Evolutionary conservation across 2,329 filamentous ascomycete species (phyloP).

Genomic region (Penicillium sp.): DNA sequence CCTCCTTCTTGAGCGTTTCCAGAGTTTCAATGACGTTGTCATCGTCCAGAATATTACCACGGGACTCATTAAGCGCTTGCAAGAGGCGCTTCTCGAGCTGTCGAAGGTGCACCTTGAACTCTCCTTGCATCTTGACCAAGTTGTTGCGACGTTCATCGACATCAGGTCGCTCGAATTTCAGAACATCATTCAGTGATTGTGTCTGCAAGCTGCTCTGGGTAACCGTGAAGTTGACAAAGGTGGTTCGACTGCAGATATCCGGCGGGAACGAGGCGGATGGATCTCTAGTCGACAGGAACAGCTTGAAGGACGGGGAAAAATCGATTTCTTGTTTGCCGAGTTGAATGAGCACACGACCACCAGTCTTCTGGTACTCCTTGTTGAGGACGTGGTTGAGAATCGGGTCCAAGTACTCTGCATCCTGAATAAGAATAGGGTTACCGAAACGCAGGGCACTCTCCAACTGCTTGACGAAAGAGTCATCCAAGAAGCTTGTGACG

Average conservation of each 20-base stretch:
- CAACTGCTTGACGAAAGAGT: constrained; percentile 95
- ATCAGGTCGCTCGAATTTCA: constrained; percentile 96
- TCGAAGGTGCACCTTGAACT: constrained; percentile 97
- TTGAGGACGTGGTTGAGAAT: constrained; percentile 98
- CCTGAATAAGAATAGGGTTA: constrained; percentile 97
- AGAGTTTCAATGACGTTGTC: constrained; percentile 98
- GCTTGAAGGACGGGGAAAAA: constrained; percentile 93
- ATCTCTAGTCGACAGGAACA: constrained; percentile 93
- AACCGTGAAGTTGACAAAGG: constrained; percentile 99
- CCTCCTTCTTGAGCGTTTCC: constrained; percentile 96
- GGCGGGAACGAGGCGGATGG: constrained; percentile 94
- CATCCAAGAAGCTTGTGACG: constrained; percentile 96
- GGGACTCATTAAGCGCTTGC: constrained; percentile 94
- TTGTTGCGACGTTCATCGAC: constrained; percentile 96
- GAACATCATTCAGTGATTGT: constrained; percentile 93
- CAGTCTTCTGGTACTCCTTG: constrained; percentile 98
- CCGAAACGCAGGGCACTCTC: constrained; percentile 97
- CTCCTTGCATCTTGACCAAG: constrained; percentile 96
- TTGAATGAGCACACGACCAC: constrained; percentile 95
- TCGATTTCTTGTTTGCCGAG: constrained; percentile 99
- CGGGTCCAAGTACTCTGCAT: constrained; percentile 94
- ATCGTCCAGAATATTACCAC: constrained; percentile 96
- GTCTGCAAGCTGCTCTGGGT: constrained; percentile 98
- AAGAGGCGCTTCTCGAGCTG: constrained; percentile 92
- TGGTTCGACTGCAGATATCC: constrained; percentile 96